These are phyloP conservation scores for Solanum hybrid DNA, from an alignment of 305 asterid species.

Conservation along the genomic window DNA sequence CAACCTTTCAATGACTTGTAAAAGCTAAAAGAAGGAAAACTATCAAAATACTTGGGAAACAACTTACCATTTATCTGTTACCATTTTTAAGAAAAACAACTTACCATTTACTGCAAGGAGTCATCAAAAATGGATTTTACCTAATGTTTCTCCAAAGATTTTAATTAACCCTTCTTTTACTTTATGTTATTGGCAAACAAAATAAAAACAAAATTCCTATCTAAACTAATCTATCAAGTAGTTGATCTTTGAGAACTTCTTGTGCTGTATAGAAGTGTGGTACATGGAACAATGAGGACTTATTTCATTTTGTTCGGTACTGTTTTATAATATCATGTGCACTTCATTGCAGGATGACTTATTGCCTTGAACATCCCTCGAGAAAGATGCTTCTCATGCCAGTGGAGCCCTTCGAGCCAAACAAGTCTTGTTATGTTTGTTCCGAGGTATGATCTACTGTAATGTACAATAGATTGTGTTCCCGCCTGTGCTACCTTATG, in stretches of 20 bases:
- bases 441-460: conserved; percentile 53
- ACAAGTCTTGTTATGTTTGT: conserved; percentile 86
- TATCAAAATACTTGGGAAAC: neutral
- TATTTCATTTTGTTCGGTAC: neutral
- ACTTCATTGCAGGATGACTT: conserved; percentile 71
- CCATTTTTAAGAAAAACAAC: neutral
- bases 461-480: neutral
- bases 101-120: neutral
- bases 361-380: conserved; percentile 88
- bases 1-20: neutral
- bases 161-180: neutral
- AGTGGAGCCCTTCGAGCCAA: conserved; percentile 88
- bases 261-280: neutral
- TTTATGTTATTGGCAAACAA: neutral
- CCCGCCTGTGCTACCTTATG: conserved; percentile 8
- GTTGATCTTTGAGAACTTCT: neutral
- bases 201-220: neutral
- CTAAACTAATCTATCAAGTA: neutral
- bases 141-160: neutral
- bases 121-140: neutral
- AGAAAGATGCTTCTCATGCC: conserved; percentile 95
- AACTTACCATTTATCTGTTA: neutral
- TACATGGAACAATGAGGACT: neutral
- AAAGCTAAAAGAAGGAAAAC: neutral
- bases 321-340: neutral